Evolutionary conservation across 805 yeast species (phyloP), one percentile per base, ranked within the genome.

Genomic region (Starmerella powellii): DNA sequence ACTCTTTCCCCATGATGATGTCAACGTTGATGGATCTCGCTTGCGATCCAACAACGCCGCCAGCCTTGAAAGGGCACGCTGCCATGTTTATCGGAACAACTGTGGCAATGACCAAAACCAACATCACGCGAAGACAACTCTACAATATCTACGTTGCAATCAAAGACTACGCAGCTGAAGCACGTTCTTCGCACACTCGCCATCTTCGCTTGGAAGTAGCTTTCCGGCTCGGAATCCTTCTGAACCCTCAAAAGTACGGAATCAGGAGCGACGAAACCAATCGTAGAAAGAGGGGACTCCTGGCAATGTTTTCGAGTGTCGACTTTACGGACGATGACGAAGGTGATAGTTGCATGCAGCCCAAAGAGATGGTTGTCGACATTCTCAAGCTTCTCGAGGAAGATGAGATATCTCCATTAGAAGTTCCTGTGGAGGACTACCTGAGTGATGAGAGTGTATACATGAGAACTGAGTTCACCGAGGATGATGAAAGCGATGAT

Each of bases 1-100:
- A 30, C 33, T 31, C 47, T n/a, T 47, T 47, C 17, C 45, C 50
- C 3, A 10, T 28, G 30, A 33, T 32, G 43, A 15, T 24, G 18
- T 21, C 15, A 2, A 30, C 40, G 1, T n/a, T 46, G 8, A 10
- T 43, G 3, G 34, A 30, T 4, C 15, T 31, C 2, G 40, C 37
- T 4, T 15, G 21, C 3, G 48, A 45, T 24, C 19, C n/a, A 11
- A 15, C 16, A 4, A 15, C 19, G 5, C 41, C 43, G 6, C n/a
- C 28, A 6, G 16, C 21, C n/a, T 12, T 38, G n/a, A 32, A 47
- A 1, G 38, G 38, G 2, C 39, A 38, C 4, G 41, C 42, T 8
- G 46, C 46, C 12, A 26, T 31, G 32, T 38, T 12, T 17, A 17
- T 41, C 2, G 38, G 35, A 13, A 24, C 34, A 4, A n/a, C 19